Evolutionary conservation across 306 rosid genomes (phyloP).

Genomic region (Phaseolus lunatus): DNA sequence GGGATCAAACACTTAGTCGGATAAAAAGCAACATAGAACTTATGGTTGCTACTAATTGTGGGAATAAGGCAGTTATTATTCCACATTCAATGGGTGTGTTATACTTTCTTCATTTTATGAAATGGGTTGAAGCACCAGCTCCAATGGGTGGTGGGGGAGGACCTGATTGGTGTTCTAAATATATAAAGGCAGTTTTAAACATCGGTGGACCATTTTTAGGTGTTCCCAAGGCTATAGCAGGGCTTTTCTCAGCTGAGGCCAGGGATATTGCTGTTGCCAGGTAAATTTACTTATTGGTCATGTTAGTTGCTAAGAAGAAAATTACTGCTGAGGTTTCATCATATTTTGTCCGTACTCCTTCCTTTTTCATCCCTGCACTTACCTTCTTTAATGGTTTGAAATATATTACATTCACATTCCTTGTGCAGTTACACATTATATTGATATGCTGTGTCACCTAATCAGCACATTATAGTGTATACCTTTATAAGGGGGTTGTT

Average conservation of each 20-base stretch:
- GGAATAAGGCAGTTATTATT: constrained; percentile 81
- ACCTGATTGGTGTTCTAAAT: constrained; percentile 82
- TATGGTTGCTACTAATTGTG: constrained; percentile 78
- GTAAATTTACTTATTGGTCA: constrained; percentile 44
- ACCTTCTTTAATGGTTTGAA: not conserved
- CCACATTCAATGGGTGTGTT: constrained; percentile 92
- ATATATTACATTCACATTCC: not conserved
- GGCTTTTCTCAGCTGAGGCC: constrained; percentile 91
- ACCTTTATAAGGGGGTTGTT: not conserved
- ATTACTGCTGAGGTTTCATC: not conserved
- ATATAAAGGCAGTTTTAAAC: constrained; percentile 79
- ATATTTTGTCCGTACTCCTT: not conserved
- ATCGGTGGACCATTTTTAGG: constrained; percentile 92
- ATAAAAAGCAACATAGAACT: constrained; percentile 89
- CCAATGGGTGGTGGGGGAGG: constrained; percentile 96
- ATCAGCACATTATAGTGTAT: not conserved
- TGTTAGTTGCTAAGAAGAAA: not conserved
- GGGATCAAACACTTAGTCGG: constrained; percentile 82
- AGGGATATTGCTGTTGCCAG: constrained; percentile 86
- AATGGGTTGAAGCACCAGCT: constrained; percentile 93
- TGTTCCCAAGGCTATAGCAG: constrained; percentile 83
- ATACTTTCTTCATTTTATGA: constrained; percentile 90
- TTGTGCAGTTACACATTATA: too few species aligned
- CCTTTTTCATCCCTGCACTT: not conserved
- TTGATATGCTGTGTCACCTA: too few species aligned